Conservation (phyloP, 139 green algal species). For the Auxenochlorella pyrenoidosa region DNA sequence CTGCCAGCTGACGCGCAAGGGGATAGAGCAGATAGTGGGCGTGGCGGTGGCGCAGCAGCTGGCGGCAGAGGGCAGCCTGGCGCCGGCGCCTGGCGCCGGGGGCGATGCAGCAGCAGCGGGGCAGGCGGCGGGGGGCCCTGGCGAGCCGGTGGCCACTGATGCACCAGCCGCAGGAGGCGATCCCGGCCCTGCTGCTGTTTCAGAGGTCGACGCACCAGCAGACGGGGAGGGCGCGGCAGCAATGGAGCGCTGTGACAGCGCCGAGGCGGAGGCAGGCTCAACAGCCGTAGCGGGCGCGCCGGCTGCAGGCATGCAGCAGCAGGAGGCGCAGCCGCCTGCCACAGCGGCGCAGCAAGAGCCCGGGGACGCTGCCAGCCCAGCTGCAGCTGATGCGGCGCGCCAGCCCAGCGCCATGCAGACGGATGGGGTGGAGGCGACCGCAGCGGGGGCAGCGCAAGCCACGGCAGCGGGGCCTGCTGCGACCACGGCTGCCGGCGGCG, state of each 20-base stretch:
- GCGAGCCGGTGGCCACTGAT: not conserved
- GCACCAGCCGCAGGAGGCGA: not conserved
- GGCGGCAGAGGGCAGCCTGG: not conserved
- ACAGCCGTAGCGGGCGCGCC: not conserved
- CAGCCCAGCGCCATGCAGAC: conserved; percentile 11
- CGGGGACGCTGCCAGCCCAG: not conserved
- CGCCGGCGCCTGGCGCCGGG: no score
- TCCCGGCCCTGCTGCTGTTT: not conserved
- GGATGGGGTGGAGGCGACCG: not conserved
- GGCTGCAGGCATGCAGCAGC: not conserved
- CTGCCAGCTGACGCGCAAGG: conserved; percentile 38
- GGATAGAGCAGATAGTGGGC: conserved; percentile 60
- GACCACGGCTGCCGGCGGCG: not conserved
- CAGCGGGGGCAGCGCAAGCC: not conserved
- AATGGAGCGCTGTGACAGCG: not conserved
- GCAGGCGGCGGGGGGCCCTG: no score
- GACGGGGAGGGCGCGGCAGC: not conserved
- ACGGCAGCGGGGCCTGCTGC: not conserved
- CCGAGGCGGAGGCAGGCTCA: not conserved
- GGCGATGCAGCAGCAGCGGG: not conserved
- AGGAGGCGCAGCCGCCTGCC: not conserved
- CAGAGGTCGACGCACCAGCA: not conserved
- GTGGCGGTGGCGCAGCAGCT: conserved; percentile 35
- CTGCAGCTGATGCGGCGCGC: not conserved
- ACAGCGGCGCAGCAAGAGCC: not conserved